Evolutionary conservation across 2,329 filamentous ascomycete species (phyloP), one percentile per base, ranked within the genome.

Genomic region (Cercospora berteroae): DNA sequence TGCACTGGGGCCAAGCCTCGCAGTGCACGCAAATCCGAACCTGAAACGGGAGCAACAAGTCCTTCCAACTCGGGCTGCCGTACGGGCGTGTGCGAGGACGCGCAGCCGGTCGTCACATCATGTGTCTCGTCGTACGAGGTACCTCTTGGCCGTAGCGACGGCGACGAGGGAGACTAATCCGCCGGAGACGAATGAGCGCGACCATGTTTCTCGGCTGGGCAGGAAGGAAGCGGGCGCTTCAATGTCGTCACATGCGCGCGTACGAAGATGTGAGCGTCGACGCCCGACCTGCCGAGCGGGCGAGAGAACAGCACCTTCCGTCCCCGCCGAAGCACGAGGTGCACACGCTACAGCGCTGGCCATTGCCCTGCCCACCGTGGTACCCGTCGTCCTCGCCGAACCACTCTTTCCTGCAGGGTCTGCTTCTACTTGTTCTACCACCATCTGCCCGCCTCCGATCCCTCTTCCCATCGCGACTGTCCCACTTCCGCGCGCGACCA

Each of bases 401-500:
- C 52, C 52, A 56, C 25, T 29, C 52, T 31, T 56, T 31, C 5
- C 52, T 56, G 52, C 52, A 29, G 50, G 18, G 52, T 56, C 52
- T 25, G 13, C 27, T 20, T 56, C 3, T 13, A 48, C 48, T 48
- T 18, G 12, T 36, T 20, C 58, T 27, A 23, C 58, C 63, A 58
- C 33, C 16, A 13, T 57, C 61, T n/a, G 23, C 52, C 13, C 18
- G 13, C 56, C 42, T 13, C 29, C 36, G 10, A 20, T 42, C 31
- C 57, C n/a, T 39, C 65, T 27, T 57, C 52, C 31, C 62, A 52
- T 33, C 23, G 27, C 13, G 31, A 31, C 55, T 25, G 31, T 52
- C 64, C 57, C 31, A 52, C 25, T 57, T 29, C 31, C 60, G n/a
- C 42, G 56, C 31, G 52, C 50, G 60, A 20, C 36, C 31, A 60